A percentile compares a stretch with the other conserved stretches of the same genome.
These are phyloP conservation scores for Cyanidiococcus yangmingshanensis DNA, from an alignment of 23 red algal genomes.

Conservation along the genomic window DNA sequence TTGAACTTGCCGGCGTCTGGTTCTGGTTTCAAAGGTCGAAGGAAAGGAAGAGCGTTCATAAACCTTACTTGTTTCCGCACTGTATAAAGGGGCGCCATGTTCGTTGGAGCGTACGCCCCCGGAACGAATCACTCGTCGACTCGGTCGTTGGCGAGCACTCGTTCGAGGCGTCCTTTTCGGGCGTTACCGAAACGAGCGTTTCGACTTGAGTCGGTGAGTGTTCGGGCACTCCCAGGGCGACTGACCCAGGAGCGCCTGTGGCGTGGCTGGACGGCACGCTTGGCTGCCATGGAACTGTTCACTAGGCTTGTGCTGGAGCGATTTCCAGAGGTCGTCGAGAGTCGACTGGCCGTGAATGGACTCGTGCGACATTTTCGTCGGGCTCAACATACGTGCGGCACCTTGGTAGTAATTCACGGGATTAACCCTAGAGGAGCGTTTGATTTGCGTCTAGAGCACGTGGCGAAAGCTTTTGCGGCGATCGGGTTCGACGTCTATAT, in stretches of 20 bases:
- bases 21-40: no score
- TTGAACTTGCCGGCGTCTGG: no score
- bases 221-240: not conserved
- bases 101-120: no score
- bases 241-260: not conserved
- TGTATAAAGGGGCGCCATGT: no score
- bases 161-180: no score
- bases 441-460: not conserved
- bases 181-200: no score
- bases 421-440: not conserved
- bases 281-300: not conserved
- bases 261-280: not conserved
- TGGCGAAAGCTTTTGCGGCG: conserved; percentile 11
- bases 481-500: conserved; percentile 1
- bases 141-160: no score
- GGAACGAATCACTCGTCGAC: no score
- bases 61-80: no score
- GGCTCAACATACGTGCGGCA: not conserved
- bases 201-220: not conserved
- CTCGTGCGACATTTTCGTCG: not conserved
- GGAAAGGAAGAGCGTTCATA: no score
- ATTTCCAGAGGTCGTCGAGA: not conserved
- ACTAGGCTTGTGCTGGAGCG: not conserved
- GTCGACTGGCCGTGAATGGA: not conserved
- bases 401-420: conserved; percentile 3